phyloP scores from a whole-genome alignment of 495 filamentous ascomycete species.

The Penicillium coffeae region DNA sequence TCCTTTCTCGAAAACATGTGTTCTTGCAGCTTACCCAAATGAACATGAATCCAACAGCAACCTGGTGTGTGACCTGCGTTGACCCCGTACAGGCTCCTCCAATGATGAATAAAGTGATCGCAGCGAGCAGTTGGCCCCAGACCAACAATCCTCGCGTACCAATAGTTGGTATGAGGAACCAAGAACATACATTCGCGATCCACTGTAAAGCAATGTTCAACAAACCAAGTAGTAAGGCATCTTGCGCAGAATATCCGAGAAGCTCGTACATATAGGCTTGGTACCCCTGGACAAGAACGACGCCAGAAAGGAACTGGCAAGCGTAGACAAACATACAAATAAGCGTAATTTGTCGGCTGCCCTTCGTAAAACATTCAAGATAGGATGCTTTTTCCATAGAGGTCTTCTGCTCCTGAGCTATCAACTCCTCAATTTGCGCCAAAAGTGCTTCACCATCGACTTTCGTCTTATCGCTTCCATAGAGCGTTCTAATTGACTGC shows the following conservation, averaged over 20 bases:
- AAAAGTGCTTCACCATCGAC: not conserved
- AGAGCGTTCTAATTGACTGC: not conserved
- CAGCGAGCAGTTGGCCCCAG: not conserved
- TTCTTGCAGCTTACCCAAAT: not conserved
- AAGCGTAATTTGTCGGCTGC: not conserved
- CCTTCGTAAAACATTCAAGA: not conserved
- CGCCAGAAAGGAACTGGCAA: not conserved
- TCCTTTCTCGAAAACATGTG: too few species aligned
- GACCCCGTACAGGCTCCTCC: not conserved
- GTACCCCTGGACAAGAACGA: not conserved
- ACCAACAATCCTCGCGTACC: not conserved
- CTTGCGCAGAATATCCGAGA: not conserved
- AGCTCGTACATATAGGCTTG: not conserved
- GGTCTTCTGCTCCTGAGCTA: not conserved
- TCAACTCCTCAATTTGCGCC: not conserved
- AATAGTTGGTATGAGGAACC: not conserved
- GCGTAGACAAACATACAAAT: not conserved
- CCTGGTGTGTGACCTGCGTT: not conserved
- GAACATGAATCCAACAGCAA: not conserved
- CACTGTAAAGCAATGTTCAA: not conserved
- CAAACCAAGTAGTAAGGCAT: not conserved
- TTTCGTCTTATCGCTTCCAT: not conserved
- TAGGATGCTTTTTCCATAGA: not conserved
- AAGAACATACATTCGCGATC: not conserved
- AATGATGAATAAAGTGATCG: not conserved